Evolutionary conservation across 2,329 filamentous ascomycete species (phyloP), one percentile per base, ranked within the genome.

Genomic region (Ophiocordyceps camponoti-floridani): DNA sequence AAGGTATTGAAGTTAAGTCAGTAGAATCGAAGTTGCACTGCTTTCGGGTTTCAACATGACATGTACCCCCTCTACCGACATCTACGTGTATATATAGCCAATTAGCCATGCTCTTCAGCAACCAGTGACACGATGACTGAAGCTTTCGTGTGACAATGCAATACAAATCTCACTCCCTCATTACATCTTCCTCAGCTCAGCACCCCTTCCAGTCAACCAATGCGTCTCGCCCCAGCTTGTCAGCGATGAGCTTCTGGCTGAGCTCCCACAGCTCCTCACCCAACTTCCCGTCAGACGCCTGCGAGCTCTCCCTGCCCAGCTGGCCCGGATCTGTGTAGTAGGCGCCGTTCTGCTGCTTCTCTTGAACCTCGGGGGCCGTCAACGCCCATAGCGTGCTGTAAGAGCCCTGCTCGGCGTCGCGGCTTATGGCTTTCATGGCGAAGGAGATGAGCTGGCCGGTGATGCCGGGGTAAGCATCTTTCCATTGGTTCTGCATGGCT

Each of bases 401-500:
- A 0, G 65, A 58, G 0, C 65, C 66, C 40, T 69, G 64, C 47
- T 68, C 58, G 0, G 57, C 51, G 27, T 59, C 57, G 0, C 65
- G 57, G 2, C 65, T 58, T 2, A 59, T 47, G 0, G 58, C 49
- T 7, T 58, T 45, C 58, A 60, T 64, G 0, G 54, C 52, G 46
- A 52, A 60, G 0, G 60, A 56, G 2, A 66, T 47, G 1, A 67
- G 48, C 26, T 59, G 60, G 1, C 65, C 65, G 0, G 58, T 56
- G 0, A 68, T 50, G 0, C 63, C 63, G 0, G 64, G 64, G 41
- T 67, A 67, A 0, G 64, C 63, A 14, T 65, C 62, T 46, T 67
- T 66, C 63, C 63, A 68, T 46, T 68, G 63, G 44, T 66, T 55
- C 44, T 67, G 62, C 59, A 67, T 66, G 4, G 56, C 56, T 0